phyloP scores from a whole-genome alignment of 1,284 basidiomycete species.

The Pseudozyma thailandica region DNA sequence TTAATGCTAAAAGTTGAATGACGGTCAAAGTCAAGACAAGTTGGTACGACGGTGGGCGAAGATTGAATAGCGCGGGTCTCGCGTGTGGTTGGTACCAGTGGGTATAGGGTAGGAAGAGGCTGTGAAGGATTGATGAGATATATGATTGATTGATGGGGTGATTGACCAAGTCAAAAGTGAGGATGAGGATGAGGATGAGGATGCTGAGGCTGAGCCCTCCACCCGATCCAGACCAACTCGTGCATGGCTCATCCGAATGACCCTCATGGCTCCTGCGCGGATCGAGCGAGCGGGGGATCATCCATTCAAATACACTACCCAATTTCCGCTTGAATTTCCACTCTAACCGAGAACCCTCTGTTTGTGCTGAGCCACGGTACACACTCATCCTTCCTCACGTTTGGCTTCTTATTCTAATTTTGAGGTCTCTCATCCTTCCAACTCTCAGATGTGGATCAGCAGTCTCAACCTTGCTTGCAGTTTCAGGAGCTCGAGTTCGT shows the following conservation, averaged over 20 bases:
- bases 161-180: neutral
- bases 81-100: too few relatives aligned
- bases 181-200: constrained; percentile 1
- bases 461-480: too few relatives aligned
- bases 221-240: constrained; percentile 13
- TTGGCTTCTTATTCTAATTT: too few relatives aligned
- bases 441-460: too few relatives aligned
- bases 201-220: constrained; percentile 9
- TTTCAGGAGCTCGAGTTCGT: too few relatives aligned
- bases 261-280: constrained; percentile 14
- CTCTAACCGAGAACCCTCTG: neutral
- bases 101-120: neutral
- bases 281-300: constrained; percentile 5
- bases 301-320: too few relatives aligned
- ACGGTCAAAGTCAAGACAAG: too few relatives aligned
- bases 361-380: neutral
- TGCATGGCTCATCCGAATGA: constrained; percentile 5
- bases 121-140: neutral
- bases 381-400: neutral
- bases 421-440: too few relatives aligned
- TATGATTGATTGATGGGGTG: neutral
- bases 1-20: too few relatives aligned
- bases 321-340: neutral
- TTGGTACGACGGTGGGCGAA: too few relatives aligned
- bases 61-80: too few relatives aligned